Evolutionary conservation across 257 asterid genomes (phyloP).

Genomic region (Ehretia macrophylla): DNA sequence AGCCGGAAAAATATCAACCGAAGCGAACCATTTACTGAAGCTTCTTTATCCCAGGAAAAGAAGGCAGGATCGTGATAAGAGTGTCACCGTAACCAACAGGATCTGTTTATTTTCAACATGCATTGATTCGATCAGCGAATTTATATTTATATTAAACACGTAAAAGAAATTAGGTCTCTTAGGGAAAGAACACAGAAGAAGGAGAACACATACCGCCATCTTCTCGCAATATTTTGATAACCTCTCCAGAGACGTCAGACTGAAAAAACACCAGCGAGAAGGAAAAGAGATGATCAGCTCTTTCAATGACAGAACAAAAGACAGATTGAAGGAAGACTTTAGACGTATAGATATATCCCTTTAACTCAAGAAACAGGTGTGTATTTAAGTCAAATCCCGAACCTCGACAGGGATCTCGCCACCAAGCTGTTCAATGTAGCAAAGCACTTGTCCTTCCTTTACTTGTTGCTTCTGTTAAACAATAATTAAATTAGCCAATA

Average conservation of each 20-base stretch:
- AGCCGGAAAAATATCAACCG: not conserved
- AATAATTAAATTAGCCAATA: slow-evolving; percentile 2
- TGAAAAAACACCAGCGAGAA: slow-evolving; percentile 17
- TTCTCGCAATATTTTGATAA: slow-evolving; percentile 55
- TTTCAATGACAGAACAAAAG: not conserved
- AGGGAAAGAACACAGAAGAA: not conserved
- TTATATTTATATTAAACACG: not conserved
- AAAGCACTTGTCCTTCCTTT: slow-evolving; percentile 86
- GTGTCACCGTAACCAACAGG: slow-evolving; percentile 86
- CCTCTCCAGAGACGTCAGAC: slow-evolving; percentile 80
- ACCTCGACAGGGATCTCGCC: slow-evolving; percentile 82
- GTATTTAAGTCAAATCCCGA: slow-evolving; percentile 12
- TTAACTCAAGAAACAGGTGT: not conserved
- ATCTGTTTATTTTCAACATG: slow-evolving; percentile 33
- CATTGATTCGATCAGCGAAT: not conserved
- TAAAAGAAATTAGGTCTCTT: not conserved
- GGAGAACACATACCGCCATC: slow-evolving; percentile 67
- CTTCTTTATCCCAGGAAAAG: slow-evolving; percentile 86
- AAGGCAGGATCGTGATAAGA: slow-evolving; percentile 76
- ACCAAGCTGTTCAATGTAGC: slow-evolving; percentile 91
- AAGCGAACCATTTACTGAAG: slow-evolving; percentile 26
- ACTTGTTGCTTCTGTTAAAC: slow-evolving; percentile 65
- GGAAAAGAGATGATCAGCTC: slow-evolving; percentile 1
- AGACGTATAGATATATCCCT: not conserved
- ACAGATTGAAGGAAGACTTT: not conserved